phyloP scores from a whole-genome alignment of 176 grass and related monocot species.

The Alloteropsis semialata region DNA sequence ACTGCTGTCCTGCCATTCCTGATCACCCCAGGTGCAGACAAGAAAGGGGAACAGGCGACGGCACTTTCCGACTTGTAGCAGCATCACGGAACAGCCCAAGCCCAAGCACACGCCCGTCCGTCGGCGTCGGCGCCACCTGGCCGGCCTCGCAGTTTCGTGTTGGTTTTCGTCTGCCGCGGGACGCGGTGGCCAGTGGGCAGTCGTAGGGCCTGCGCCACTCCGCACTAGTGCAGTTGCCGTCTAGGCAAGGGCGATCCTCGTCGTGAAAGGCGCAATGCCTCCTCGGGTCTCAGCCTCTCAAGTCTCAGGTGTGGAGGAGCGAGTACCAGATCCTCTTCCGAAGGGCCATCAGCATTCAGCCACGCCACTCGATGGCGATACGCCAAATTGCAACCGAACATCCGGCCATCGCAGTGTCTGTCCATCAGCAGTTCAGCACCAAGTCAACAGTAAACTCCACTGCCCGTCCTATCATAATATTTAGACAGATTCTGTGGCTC shows the following conservation, averaged over 20 bases:
- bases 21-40: neutral
- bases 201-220: neutral
- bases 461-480: neutral
- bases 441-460: no score
- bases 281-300: neutral
- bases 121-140: no score
- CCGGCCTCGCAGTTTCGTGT: no score
- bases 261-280: neutral
- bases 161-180: no score
- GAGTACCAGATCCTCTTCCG: neutral
- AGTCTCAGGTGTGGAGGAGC: neutral
- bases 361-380: neutral
- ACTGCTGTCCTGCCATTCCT: neutral
- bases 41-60: neutral
- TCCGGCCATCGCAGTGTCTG: no score
- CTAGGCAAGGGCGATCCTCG: neutral
- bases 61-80: neutral
- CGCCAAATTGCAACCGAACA: neutral
- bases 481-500: neutral
- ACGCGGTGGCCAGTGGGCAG: neutral
- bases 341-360: neutral
- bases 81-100: neutral
- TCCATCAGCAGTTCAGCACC: neutral
- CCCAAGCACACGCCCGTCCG: neutral
- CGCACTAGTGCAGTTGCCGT: neutral